Conservation (phyloP, 2,329 filamentous ascomycete species). For the Geosmithia morbida region DNA sequence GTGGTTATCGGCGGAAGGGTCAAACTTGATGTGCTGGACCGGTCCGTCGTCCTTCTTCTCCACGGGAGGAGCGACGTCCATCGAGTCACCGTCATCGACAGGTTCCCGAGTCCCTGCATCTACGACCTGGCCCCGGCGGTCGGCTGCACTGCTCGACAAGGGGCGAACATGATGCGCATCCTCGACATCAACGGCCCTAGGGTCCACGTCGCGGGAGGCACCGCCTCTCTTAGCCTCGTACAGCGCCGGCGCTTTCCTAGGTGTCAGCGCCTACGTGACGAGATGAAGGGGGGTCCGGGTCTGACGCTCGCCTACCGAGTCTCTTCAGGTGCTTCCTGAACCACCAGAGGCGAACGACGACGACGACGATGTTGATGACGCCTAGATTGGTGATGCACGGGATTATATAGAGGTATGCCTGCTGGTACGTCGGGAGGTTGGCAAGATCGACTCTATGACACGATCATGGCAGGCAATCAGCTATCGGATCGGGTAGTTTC, state of each 20-base stretch:
- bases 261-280: not conserved
- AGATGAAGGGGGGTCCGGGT: not conserved
- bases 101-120: too few relatives aligned
- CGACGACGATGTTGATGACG: constrained; percentile 33
- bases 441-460: constrained; percentile 31
- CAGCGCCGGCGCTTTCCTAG: constrained; percentile 1
- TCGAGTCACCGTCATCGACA: too few relatives aligned
- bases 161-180: not conserved
- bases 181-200: not conserved
- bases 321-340: constrained; percentile 29
- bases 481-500: too few relatives aligned
- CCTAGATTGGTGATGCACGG: constrained; percentile 31
- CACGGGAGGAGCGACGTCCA: not conserved
- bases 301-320: constrained; percentile 11
- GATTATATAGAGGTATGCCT: constrained; percentile 33
- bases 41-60: not conserved
- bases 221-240: not conserved
- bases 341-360: constrained; percentile 31
- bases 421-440: constrained; percentile 31
- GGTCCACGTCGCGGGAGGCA: not conserved
- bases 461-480: too few relatives aligned
- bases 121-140: not conserved
- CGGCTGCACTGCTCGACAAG: not conserved
- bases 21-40: constrained; percentile 11
- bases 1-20: constrained; percentile 11